A percentile compares a stretch with the other conserved stretches of the same genome.
phyloP scores from a whole-genome alignment of 129 eudicot species.

The Centaurea solstitialis region DNA sequence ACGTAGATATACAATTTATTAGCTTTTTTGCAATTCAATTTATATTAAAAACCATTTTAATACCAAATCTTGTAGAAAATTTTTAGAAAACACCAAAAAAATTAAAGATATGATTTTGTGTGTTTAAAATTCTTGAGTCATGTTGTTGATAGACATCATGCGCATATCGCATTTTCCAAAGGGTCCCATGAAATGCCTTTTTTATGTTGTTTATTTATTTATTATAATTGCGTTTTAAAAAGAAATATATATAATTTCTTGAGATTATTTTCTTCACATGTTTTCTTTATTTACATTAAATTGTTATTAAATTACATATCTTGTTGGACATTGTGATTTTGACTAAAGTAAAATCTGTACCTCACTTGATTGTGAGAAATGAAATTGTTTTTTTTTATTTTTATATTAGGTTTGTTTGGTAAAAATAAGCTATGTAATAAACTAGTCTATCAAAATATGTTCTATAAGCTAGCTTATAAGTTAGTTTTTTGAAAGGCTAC shows the following conservation, averaged over 20 bases:
- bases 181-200: slow-evolving; percentile 2
- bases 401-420: too few species aligned
- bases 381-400: too few species aligned
- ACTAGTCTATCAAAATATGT: too few species aligned
- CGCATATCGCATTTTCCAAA: slow-evolving; percentile 17
- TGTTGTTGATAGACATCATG: slow-evolving; percentile 30
- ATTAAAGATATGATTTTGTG: slow-evolving; percentile 11
- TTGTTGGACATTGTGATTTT: neutral
- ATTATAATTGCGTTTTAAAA: neutral
- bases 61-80: neutral
- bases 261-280: too few species aligned
- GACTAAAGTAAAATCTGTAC: neutral
- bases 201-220: neutral
- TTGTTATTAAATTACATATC: neutral
- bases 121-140: slow-evolving; percentile 3
- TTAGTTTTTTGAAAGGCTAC: too few species aligned
- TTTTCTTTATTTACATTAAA: too few species aligned
- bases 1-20: too few species aligned
- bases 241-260: too few species aligned
- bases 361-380: neutral
- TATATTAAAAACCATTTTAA: too few species aligned
- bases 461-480: too few species aligned
- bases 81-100: slow-evolving; percentile 14
- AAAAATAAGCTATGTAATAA: too few species aligned
- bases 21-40: too few species aligned